phyloP scores from a whole-genome alignment of 2,329 filamentous ascomycete species.

The Colletotrichum zoysiae region DNA sequence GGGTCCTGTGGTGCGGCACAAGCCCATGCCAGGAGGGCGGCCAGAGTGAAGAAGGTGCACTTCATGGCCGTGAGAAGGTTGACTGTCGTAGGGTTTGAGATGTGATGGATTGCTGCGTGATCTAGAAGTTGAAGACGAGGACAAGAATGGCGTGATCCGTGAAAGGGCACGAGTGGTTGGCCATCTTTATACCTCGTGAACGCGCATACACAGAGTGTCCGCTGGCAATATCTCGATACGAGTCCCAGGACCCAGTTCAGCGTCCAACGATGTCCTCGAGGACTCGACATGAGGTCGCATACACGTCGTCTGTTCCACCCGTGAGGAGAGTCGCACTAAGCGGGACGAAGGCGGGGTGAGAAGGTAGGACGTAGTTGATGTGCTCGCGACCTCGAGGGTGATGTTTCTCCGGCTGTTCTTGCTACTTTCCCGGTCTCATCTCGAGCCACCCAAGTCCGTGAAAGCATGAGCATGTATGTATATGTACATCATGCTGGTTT shows the following conservation, averaged over 20 bases:
- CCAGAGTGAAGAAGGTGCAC: slow-evolving; percentile 22
- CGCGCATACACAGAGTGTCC: neutral
- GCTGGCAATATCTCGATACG: neutral
- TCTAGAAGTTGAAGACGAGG: slow-evolving; percentile 5
- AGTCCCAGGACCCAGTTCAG: neutral
- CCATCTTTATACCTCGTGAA: slow-evolving; percentile 28
- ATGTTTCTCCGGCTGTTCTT: neutral
- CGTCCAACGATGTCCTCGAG: neutral
- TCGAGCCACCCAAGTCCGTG: neutral
- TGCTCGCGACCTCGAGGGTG: neutral
- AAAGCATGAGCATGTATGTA: neutral
- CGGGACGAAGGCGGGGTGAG: neutral
- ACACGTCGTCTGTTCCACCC: slow-evolving; percentile 38
- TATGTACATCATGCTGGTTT: neutral
- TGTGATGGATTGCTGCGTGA: neutral
- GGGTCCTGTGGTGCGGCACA: slow-evolving; percentile 35
- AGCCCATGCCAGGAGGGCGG: slow-evolving; percentile 20
- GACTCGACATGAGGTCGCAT: neutral
- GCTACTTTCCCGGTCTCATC: neutral
- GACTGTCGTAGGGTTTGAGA: neutral
- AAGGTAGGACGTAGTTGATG: slow-evolving; percentile 12
- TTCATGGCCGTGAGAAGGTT: slow-evolving; percentile 16
- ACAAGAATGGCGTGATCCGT: slow-evolving; percentile 16
- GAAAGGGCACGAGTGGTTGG: neutral
- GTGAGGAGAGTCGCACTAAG: slow-evolving; percentile 21